phyloP scores from a whole-genome alignment of 805 yeast genomes.

The Candida ovalis region DNA sequence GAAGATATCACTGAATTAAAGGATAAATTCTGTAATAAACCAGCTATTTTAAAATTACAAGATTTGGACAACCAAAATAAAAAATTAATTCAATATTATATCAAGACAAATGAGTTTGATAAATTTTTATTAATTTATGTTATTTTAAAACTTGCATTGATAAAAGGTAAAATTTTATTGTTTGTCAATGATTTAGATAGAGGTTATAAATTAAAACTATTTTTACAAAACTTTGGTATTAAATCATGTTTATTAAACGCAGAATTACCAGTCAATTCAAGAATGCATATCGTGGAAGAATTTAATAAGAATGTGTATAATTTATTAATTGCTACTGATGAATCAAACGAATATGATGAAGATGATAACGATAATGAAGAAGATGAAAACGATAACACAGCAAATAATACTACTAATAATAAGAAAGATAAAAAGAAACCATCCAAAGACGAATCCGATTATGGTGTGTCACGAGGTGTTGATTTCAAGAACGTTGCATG shows the following conservation, averaged over 20 bases:
- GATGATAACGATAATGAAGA: slow-evolving; percentile 28
- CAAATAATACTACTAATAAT: background rate
- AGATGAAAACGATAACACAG: slow-evolving; percentile 13
- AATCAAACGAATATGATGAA: slow-evolving; percentile 57
- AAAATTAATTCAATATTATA: slow-evolving; percentile 79
- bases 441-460: slow-evolving; percentile 48
- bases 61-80: slow-evolving; percentile 51
- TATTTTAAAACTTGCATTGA: slow-evolving; percentile 79
- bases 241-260: slow-evolving; percentile 84
- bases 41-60: slow-evolving; percentile 79
- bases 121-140: slow-evolving; percentile 89
- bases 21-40: slow-evolving; percentile 71
- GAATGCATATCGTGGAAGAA: slow-evolving; percentile 93
- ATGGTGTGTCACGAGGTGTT: slow-evolving; percentile 94
- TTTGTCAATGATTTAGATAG: slow-evolving; percentile 95
- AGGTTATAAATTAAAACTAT: slow-evolving; percentile 87
- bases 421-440: slow-evolving; percentile 16
- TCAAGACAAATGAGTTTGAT: slow-evolving; percentile 83
- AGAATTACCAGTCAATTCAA: slow-evolving; percentile 88
- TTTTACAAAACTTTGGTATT: slow-evolving; percentile 92
- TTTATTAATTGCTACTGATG: slow-evolving; percentile 92
- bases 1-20: slow-evolving; percentile 81
- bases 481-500: slow-evolving; percentile 96
- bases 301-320: slow-evolving; percentile 87
- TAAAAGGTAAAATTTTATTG: slow-evolving; percentile 85